Base-by-base conservation (phyloP, 2,329 filamentous ascomycete species). In the Fusarium buxicola region DNA sequence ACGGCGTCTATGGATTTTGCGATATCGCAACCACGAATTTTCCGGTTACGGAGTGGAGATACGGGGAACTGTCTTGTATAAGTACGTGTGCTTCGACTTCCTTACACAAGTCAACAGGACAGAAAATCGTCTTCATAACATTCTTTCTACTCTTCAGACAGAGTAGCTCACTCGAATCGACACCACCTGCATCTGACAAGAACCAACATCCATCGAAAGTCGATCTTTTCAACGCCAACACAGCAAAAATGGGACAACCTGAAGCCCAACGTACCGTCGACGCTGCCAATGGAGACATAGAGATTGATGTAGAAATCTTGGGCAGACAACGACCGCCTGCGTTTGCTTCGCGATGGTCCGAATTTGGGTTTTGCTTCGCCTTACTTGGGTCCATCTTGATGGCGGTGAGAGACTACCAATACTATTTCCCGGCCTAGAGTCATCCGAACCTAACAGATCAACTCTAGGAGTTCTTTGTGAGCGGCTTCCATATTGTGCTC, bases 401-500 rank as follows among this genome's bases (percentile, higher is more conserved):
- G 43, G 43, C 43, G 1, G 30, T 34, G 21, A 21, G 31, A 46
- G 43, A 12, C 7, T 34, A 28, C 31, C 3, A 30, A 21, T 21
- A 5, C 10, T 15, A 10, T 12, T n/a, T 13, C 13, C n/a, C 12
- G 27, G 6, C 10, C 9, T 24, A 10, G 9, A 6, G 15, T 34
- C 2, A 12, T 5, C n/a, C 2, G 13, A 32, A 15, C n/a, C 28
- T 46, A 35, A 46, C 43, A 46, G 7, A 7, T 8, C 21, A 12
- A 12, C 13, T 4, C 7, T 13, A 46, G 43, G 49, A 52, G 7
- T 52, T 34, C 30, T 45, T 52, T 11, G 49, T 52, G 13, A 15
- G n/a, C 12, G 55, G 55, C 36, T 54, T 48, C 36, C 31, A 48
- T 12, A 30, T 69, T 36, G 84, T 93, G 28, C 76, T 92, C 0